Conservation (phyloP, 257 asterid species). For the Scutellaria minor region DNA sequence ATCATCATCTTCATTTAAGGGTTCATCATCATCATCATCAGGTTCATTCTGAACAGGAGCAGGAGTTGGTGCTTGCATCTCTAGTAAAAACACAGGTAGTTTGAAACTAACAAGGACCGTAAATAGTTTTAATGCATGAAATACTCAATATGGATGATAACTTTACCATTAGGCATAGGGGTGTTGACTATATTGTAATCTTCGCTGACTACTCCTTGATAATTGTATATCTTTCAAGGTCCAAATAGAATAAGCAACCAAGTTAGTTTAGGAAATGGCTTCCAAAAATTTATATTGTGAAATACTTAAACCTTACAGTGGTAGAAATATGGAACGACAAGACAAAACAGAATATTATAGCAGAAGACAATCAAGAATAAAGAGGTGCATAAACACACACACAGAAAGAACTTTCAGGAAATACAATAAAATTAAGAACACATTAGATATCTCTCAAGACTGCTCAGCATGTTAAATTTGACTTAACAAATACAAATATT, state of each 20-base stretch:
- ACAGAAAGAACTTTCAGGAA: neutral
- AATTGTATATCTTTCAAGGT: constrained; percentile 69
- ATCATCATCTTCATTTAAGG: constrained; percentile 91
- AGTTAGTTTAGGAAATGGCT: constrained; percentile 20
- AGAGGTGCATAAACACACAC: constrained; percentile 1
- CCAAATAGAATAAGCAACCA: constrained; percentile 33
- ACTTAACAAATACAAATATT: neutral
- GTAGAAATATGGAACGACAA: constrained; percentile 10
- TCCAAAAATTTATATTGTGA: constrained; percentile 12
- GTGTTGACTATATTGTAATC: constrained; percentile 87
- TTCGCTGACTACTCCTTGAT: constrained; percentile 86
- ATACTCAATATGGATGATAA: constrained; percentile 19
- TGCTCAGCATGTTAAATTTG: neutral
- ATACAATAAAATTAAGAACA: constrained; percentile 8
- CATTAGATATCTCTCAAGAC: neutral
- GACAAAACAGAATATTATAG: constrained; percentile 1
- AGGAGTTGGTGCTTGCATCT: constrained; percentile 89
- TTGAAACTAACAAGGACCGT: constrained; percentile 6
- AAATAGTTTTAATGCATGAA: constrained; percentile 1
- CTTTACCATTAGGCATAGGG: constrained; percentile 79
- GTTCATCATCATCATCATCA: constrained; percentile 91
- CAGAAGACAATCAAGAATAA: neutral
- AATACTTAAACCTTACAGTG: neutral
- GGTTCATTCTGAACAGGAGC: constrained; percentile 75
- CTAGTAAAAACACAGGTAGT: constrained; percentile 43